Evolutionary conservation across 495 filamentous ascomycete species (phyloP).

Genomic region (Lindgomyces ingoldianus): DNA sequence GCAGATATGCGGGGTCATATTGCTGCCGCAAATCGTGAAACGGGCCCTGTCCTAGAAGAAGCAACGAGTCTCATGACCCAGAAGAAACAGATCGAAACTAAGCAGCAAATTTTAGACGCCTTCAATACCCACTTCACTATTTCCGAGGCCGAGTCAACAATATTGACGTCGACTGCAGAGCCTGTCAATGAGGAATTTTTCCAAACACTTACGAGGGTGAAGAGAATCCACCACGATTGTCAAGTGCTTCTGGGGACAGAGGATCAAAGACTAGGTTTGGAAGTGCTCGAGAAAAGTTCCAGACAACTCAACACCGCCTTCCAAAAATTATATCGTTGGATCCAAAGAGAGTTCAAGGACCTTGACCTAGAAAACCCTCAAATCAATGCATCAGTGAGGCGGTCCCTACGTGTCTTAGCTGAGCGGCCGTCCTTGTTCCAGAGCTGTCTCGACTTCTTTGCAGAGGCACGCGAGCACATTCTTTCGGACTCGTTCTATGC

Average conservation of each 20-base stretch:
- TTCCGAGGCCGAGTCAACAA: slow-evolving; percentile 71
- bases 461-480: slow-evolving; percentile 83
- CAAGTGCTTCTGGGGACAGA: slow-evolving; percentile 86
- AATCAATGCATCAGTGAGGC: slow-evolving; percentile 81
- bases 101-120: slow-evolving; percentile 77
- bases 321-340: slow-evolving; percentile 93
- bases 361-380: slow-evolving; percentile 94
- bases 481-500: slow-evolving; percentile 89
- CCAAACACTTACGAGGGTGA: slow-evolving; percentile 71
- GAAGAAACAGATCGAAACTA: slow-evolving; percentile 76
- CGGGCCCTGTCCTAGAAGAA: slow-evolving; percentile 75
- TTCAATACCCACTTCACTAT: slow-evolving; percentile 85
- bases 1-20: slow-evolving; percentile 80
- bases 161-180: slow-evolving; percentile 72
- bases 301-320: slow-evolving; percentile 86
- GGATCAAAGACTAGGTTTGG: slow-evolving; percentile 79
- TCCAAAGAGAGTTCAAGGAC: slow-evolving; percentile 88
- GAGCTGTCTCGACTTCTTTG: slow-evolving; percentile 90
- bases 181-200: slow-evolving; percentile 89
- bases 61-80: slow-evolving; percentile 72
- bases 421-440: slow-evolving; percentile 90
- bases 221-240: slow-evolving; percentile 84
- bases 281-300: slow-evolving; percentile 88
- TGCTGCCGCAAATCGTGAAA: slow-evolving; percentile 70
- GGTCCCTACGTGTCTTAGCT: slow-evolving; percentile 82